phyloP scores from a whole-genome alignment of 164 flowering plant genomes.

The Dillenia turbinata region DNA sequence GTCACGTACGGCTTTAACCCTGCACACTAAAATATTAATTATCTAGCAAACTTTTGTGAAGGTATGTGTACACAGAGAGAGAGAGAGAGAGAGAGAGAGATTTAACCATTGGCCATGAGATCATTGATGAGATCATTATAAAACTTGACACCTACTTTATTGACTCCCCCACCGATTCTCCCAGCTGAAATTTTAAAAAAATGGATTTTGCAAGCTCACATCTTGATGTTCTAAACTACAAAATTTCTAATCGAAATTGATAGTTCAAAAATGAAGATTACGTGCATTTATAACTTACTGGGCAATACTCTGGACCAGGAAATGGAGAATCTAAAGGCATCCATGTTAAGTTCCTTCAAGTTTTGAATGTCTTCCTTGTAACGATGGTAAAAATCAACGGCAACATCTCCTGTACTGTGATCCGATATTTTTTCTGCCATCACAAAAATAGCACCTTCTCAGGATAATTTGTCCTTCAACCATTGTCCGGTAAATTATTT shows the following conservation, averaged over 20 bases:
- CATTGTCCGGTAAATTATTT: too few species aligned
- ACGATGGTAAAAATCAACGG: constrained; percentile 26
- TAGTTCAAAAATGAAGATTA: too few species aligned
- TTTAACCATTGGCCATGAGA: constrained; percentile 38
- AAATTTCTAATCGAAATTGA: too few species aligned
- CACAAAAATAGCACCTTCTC: too few species aligned
- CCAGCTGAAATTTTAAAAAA: constrained; percentile 31
- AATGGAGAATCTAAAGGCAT: constrained; percentile 69
- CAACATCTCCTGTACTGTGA: constrained; percentile 22
- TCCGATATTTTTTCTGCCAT: constrained; percentile 24
- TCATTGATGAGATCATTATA: constrained; percentile 64
- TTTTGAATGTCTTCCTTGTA: constrained; percentile 50
- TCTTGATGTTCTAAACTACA: too few species aligned
- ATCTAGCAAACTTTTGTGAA: too few species aligned
- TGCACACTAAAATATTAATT: constrained; percentile 5
- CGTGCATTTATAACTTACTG: constrained; percentile 22
- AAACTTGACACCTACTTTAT: constrained; percentile 47
- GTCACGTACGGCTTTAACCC: constrained; percentile 62
- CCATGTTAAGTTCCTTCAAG: constrained; percentile 45
- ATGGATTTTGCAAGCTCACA: background rate
- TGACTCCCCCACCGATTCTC: constrained; percentile 44
- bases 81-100: constrained; percentile 3
- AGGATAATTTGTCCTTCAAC: too few species aligned
- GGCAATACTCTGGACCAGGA: constrained; percentile 76
- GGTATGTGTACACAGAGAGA: background rate